Percentiles rank a stretch among this genome's conserved stretches.
Evolutionary conservation across 2,329 filamentous ascomycete genomes (phyloP).

Genomic region (Graphiopsis chlorocephala): DNA sequence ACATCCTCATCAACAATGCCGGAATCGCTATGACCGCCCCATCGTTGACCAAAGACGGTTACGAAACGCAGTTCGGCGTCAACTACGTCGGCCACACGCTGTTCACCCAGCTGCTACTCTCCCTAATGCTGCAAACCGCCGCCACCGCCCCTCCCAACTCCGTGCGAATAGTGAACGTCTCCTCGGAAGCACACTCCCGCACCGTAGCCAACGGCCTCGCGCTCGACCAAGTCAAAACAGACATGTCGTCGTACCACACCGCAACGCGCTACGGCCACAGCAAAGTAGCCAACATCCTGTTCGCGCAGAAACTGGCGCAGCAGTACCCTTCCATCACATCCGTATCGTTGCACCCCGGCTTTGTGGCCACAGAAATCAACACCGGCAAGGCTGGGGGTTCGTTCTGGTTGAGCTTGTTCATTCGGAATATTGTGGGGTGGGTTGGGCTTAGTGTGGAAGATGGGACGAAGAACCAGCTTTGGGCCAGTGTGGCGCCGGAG

Average conservation of each 20-base stretch:
- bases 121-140: constrained; percentile 42
- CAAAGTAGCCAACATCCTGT: constrained; percentile 53
- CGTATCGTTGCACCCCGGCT: constrained; percentile 49
- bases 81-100: constrained; percentile 33
- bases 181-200: constrained; percentile 31
- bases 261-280: constrained; percentile 47
- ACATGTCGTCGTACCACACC: constrained; percentile 32
- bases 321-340: constrained; percentile 46
- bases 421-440: constrained; percentile 21
- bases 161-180: constrained; percentile 46
- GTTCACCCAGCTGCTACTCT: constrained; percentile 24
- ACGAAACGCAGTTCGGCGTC: constrained; percentile 27
- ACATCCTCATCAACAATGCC: constrained; percentile 30
- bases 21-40: constrained; percentile 29
- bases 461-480: constrained; percentile 44
- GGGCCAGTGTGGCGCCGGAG: constrained; percentile 39
- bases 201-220: constrained; percentile 18
- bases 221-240: constrained; percentile 42
- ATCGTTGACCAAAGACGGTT: constrained; percentile 25
- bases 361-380: constrained; percentile 47
- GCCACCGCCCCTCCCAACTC: constrained; percentile 36
- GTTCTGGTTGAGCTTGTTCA: constrained; percentile 26
- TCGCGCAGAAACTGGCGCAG: constrained; percentile 41
- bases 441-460: constrained; percentile 21
- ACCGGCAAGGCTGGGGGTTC: constrained; percentile 18